Evolutionary conservation across 257 asterid species (phyloP), one percentile per base, ranked within the genome.

Genomic region (Solanum infundibuliforme): DNA sequence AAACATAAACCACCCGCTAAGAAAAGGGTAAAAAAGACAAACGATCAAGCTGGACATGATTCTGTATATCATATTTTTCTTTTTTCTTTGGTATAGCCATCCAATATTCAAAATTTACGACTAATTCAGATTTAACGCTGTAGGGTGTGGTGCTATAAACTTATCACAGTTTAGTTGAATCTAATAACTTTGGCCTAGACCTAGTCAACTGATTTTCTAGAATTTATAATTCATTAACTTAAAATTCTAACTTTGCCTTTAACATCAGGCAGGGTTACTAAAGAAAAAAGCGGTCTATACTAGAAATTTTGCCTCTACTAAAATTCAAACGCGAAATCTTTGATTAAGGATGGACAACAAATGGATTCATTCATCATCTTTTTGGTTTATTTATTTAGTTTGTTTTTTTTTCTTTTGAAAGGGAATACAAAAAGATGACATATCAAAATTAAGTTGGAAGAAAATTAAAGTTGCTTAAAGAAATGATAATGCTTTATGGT

Each of bases 401-500:
- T n/a, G 1, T 79, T 81, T 46, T 29, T 27, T 3, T 46, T 31
- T 48, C 10, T 29, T 81, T 46, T 46, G 20, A 46, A 81, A 81
- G 85, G 27, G 35, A 79, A 16, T 41, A 82, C 6, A 82, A 48
- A 48, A 48, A 14, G 69, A 16, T 46, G 9, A 46, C 29, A 8
- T 38, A 46, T 29, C 68, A 81, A 29, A 46, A 25, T 7, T 48
- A n/a, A 27, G 66, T 76, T 48, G 77, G 84, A 89, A 86, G 81
- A 71, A 68, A 74, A 74, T 74, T 21, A 74, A 88, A 84, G 87
- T 90, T 87, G 90, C 93, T 92, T 91, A 89, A 91, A 46, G 91
- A 87, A 90, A 71, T 89, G 91, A 90, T 82, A 88, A 90, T 91
- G 86, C 92, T 38, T 65, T 81, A 14, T 52, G 85, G 69, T 81